Percentiles rank a stretch among this genome's conserved stretches.
Evolutionary conservation across 2,329 filamentous ascomycete species (phyloP).

Genomic region (Trichoderma semiorbis): DNA sequence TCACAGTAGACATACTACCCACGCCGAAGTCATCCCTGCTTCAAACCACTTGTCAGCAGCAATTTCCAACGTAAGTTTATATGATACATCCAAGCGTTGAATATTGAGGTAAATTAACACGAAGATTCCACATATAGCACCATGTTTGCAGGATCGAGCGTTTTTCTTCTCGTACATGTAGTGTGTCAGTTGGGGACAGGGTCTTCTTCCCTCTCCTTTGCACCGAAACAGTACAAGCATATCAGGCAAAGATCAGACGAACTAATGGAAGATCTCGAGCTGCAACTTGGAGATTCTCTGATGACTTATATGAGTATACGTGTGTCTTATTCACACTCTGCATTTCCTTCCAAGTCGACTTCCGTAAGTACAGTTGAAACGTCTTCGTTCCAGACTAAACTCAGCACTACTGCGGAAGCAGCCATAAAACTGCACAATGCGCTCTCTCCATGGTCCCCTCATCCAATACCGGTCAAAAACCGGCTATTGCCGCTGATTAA

Average conservation of each 20-base stretch:
- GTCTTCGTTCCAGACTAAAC: slow-evolving; percentile 42
- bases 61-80: slow-evolving; percentile 39
- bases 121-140: slow-evolving; percentile 31
- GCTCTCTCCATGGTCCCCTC: slow-evolving; percentile 51
- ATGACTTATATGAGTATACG: slow-evolving; percentile 50
- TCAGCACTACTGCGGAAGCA: slow-evolving; percentile 53
- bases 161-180: slow-evolving; percentile 49
- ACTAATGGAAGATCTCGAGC: slow-evolving; percentile 57
- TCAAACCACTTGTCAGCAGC: slow-evolving; percentile 45
- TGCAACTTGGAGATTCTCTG: slow-evolving; percentile 48
- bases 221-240: slow-evolving; percentile 23
- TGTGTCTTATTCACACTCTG: slow-evolving; percentile 55
- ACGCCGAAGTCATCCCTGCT: slow-evolving; percentile 39
- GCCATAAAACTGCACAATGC: slow-evolving; percentile 47
- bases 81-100: background rate
- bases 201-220: slow-evolving; percentile 7
- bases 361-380: slow-evolving; percentile 31
- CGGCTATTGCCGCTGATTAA: slow-evolving; percentile 45
- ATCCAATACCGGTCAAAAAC: slow-evolving; percentile 34
- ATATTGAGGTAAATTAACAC: background rate
- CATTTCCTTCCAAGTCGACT: slow-evolving; percentile 41
- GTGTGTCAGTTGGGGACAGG: slow-evolving; percentile 29
- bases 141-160: slow-evolving; percentile 41
- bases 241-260: slow-evolving; percentile 47
- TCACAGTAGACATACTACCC: slow-evolving; percentile 46